These are phyloP conservation scores for Mycena latifolia DNA, from an alignment of 768 basidiomycete species.

Conservation along the genomic window DNA sequence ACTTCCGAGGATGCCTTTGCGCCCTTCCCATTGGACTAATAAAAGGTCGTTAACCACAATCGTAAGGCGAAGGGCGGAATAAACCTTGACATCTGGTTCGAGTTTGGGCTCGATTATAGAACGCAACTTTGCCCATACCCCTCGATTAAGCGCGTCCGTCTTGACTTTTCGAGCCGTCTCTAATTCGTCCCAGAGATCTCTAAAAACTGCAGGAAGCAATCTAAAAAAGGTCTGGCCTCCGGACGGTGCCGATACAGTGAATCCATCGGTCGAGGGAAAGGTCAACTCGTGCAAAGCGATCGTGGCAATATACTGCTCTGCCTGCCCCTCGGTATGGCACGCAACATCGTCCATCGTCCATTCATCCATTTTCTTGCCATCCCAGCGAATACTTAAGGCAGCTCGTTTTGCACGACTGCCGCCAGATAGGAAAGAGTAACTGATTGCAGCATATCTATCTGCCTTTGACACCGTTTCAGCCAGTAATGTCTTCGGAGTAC, in stretches of 20 bases:
- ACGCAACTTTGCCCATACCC: conserved; percentile 77
- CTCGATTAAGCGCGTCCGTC: conserved; percentile 75
- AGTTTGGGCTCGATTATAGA: conserved; percentile 74
- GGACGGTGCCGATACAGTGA: conserved; percentile 62
- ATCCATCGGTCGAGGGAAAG: conserved; percentile 73
- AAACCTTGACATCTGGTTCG: conserved; percentile 57
- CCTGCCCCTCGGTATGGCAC: conserved; percentile 82
- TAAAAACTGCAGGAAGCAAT: conserved; percentile 82
- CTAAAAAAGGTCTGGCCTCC: conserved; percentile 77
- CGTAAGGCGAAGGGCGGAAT: conserved; percentile 6
- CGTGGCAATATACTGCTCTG: conserved; percentile 91
- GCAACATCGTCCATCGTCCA: conserved; percentile 91
- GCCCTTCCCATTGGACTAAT: conserved; percentile 42
- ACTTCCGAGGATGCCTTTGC: conserved; percentile 37
- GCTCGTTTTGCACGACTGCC: conserved; percentile 82
- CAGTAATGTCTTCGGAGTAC: conserved; percentile 82
- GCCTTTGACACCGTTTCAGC: conserved; percentile 73
- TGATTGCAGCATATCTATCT: conserved; percentile 82
- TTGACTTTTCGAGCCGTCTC: conserved; percentile 70
- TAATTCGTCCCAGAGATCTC: conserved; percentile 94
- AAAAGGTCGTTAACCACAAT: background rate
- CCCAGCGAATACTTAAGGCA: conserved; percentile 81
- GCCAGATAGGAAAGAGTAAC: conserved; percentile 75
- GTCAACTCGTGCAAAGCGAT: conserved; percentile 86
- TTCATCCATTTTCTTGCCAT: conserved; percentile 65